Conservation (phyloP, 179 eudicot species). For the Camellia oleifera region DNA sequence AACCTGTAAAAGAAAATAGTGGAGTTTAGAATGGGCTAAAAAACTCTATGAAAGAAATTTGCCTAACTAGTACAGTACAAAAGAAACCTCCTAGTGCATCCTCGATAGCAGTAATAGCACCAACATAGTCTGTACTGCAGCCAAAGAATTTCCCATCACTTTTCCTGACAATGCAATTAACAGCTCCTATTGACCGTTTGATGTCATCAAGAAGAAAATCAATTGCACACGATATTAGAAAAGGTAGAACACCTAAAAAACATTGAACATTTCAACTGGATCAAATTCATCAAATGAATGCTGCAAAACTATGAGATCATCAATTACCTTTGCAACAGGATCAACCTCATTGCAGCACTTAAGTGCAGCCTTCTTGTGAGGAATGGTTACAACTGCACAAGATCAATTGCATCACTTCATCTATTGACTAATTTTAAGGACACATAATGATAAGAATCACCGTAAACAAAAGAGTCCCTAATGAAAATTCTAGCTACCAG, state of each 20-base stretch:
- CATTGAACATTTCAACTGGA: neutral
- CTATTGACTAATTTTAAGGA: neutral
- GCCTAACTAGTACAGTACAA: slow-evolving; percentile 15
- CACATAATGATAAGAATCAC: neutral
- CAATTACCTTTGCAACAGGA: slow-evolving; percentile 83
- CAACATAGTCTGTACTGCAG: slow-evolving; percentile 85
- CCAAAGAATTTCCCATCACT: slow-evolving; percentile 79
- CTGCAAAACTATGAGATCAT: neutral
- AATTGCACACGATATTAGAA: neutral
- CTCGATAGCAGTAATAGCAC: slow-evolving; percentile 94
- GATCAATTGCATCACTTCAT: slow-evolving; percentile 14
- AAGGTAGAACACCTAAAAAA: neutral
- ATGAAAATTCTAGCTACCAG: neutral
- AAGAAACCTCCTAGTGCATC: slow-evolving; percentile 65
- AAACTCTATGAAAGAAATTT: neutral
- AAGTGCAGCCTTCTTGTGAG: slow-evolving; percentile 86
- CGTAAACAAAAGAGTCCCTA: neutral
- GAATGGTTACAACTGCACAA: slow-evolving; percentile 79
- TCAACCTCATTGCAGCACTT: slow-evolving; percentile 81
- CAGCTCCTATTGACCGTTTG: slow-evolving; percentile 87
- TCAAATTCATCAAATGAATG: neutral
- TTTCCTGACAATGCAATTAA: slow-evolving; percentile 68
- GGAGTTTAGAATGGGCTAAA: neutral
- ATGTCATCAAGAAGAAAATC: slow-evolving; percentile 7
- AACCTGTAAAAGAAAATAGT: slow-evolving; percentile 30